Conservation (phyloP, 345 rosid genomes). For the Ricinus communis region DNA sequence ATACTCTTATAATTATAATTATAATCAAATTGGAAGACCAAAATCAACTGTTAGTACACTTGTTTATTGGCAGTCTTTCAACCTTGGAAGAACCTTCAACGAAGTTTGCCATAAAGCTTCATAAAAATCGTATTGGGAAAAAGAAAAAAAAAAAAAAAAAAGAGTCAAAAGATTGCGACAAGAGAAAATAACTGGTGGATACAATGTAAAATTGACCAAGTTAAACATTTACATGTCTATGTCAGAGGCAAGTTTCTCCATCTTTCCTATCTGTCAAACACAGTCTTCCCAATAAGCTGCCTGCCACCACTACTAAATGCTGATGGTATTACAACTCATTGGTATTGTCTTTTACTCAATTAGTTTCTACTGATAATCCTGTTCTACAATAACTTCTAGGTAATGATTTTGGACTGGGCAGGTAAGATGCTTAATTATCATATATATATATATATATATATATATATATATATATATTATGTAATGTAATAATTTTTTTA, state of each 20-base stretch:
- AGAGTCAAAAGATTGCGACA: not conserved
- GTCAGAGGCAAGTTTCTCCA: too few species aligned
- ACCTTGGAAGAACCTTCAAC: conserved; percentile 7
- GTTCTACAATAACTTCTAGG: too few species aligned
- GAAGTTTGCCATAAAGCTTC: not conserved
- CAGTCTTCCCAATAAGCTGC: conserved; percentile 5
- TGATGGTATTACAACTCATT: conserved; percentile 9
- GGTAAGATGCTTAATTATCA: too few species aligned
- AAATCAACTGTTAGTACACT: too few species aligned
- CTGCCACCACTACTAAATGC: not conserved
- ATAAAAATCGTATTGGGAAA: not conserved
- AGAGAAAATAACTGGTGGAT: not conserved
- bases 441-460: too few species aligned
- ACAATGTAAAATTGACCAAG: conserved; percentile 19
- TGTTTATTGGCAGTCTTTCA: not conserved
- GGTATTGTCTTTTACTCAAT: not conserved
- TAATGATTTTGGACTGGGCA: too few species aligned
- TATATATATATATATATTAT: too few species aligned
- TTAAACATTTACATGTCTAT: conserved; percentile 9
- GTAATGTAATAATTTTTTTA: too few species aligned
- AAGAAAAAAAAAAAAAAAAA: not conserved
- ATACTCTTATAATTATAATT: too few species aligned
- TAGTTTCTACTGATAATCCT: not conserved
- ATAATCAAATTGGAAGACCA: too few species aligned
- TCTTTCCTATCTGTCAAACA: conserved; percentile 22